Conservation (phyloP, 768 basidiomycete species). For the Leucosporidium creatinivorum region DNA sequence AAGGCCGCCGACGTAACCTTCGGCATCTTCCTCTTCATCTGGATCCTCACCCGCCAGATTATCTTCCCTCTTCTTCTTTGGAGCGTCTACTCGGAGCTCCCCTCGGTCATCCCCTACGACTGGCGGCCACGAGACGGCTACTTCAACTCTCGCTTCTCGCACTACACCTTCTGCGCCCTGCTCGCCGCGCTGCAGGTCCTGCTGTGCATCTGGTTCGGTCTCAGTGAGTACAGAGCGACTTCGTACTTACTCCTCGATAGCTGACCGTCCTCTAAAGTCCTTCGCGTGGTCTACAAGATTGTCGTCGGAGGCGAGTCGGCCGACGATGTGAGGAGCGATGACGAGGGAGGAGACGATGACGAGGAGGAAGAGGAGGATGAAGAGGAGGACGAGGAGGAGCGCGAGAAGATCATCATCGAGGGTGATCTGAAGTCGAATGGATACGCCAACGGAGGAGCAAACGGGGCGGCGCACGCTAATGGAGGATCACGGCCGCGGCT, state of each 20-base stretch:
- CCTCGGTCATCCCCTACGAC: slow-evolving; percentile 48
- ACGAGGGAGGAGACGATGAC: slow-evolving; percentile 9
- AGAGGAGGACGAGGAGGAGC: slow-evolving; percentile 10
- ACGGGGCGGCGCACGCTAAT: background rate
- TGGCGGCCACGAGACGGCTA: slow-evolving; percentile 58
- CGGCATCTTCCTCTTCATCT: slow-evolving; percentile 72
- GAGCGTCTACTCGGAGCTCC: slow-evolving; percentile 53
- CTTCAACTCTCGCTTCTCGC: slow-evolving; percentile 51
- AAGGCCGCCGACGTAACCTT: slow-evolving; percentile 68
- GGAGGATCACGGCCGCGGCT: background rate
- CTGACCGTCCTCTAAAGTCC: slow-evolving; percentile 43
- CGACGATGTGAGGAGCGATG: slow-evolving; percentile 61
- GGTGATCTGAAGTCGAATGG: background rate
- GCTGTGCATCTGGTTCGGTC: slow-evolving; percentile 21
- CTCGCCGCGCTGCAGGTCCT: slow-evolving; percentile 38
- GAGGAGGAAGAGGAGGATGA: slow-evolving; percentile 18
- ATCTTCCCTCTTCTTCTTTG: slow-evolving; percentile 67
- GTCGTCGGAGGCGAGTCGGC: slow-evolving; percentile 66
- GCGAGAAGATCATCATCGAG: background rate
- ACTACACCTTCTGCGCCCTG: slow-evolving; percentile 48
- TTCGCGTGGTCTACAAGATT: slow-evolving; percentile 72
- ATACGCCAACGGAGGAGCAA: too few species aligned
- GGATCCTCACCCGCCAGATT: slow-evolving; percentile 83
- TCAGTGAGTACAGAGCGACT: slow-evolving; percentile 16
- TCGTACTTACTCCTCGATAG: background rate